A percentile compares a stretch with the other conserved stretches of the same genome.
phyloP scores from a whole-genome alignment of 129 eudicot species.

The Centella asiatica region DNA sequence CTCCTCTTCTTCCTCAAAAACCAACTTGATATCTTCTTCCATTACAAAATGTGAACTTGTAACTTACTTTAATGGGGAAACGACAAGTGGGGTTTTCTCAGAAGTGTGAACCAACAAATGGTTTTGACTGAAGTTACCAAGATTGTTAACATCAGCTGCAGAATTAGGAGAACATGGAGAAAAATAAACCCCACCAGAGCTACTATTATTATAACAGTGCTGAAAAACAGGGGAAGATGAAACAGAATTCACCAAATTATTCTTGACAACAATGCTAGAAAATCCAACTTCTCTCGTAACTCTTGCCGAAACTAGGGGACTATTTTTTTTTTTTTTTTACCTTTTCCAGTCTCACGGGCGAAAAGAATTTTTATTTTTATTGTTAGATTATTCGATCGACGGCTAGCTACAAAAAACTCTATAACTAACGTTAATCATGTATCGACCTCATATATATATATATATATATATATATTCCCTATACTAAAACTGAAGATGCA shows the following conservation, averaged over 20 bases:
- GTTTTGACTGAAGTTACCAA: constrained; percentile 46
- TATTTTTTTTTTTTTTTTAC: no score
- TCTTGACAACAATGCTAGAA: constrained; percentile 91
- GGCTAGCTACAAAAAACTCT: no score
- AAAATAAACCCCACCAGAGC: constrained; percentile 45
- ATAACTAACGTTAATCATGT: no score
- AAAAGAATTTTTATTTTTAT: no score
- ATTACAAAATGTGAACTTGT: constrained; percentile 7
- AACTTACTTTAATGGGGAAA: constrained; percentile 32
- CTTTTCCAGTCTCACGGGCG: no score
- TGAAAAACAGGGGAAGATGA: constrained; percentile 2
- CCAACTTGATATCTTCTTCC: constrained; percentile 56
- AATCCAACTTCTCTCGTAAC: constrained; percentile 96
- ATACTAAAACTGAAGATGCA: no score
- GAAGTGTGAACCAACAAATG: no score
- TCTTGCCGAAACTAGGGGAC: constrained; percentile 92
- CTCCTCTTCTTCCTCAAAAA: constrained; percentile 45
- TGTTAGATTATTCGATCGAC: no score
- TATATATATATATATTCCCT: no score
- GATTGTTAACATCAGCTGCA: background rate
- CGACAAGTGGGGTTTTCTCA: no score
- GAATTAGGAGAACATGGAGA: constrained; percentile 16
- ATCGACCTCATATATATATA: no score
- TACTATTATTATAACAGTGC: constrained; percentile 22
- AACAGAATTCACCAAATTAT: constrained; percentile 42